Evolutionary conservation across 306 rosid genomes (phyloP), one percentile per base, ranked within the genome.

Genomic region (Inga leiocalycina): DNA sequence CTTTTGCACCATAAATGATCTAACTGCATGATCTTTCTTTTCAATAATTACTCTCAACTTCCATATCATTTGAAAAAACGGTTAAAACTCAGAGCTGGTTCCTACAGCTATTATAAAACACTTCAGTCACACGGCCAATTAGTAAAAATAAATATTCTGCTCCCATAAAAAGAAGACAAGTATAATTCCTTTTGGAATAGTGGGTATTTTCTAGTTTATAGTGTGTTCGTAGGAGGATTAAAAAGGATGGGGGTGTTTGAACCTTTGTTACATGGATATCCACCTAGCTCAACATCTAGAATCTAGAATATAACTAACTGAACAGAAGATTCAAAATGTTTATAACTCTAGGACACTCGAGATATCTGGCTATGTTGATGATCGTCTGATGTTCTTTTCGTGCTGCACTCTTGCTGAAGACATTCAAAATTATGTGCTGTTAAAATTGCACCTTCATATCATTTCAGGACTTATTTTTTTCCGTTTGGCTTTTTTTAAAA

Each of bases 11-110:
- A 39, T 41, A 69, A 70, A 20, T 17, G 43, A 66, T 15, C 22
- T 13, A 17, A 73, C 67, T 64, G 70, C 76, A 59, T 59, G 59
- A 75, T 76, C 75, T 77, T 83, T 49, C 8, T 20, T 46, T 24
- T 27, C 43, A 15, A 2, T 30, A 32, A 48, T 74, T 24, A 48
- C 24, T 49, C 30, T 73, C 43, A 15, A 15, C 54, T 32, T 6
- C 15, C 10, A 6, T 65, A 32, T 13, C 43, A 65, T 2, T 15
- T 65, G 10, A 65, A 65, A 32, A 65, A 15, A 14, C 4, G 41
- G 10, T 65, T 16, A 65, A 32, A 49, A 45, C 37, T 22, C 45
- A n/a, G 2, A 45, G 37, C 20, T 27, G 62, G 62, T 74, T 49
- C 57, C 22, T 46, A 24, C 69, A 46, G n/a, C 37, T 46, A 27